These are phyloP conservation scores for Poterioochromonas sp. DNA, from an alignment of 352 stramenopile species.

Conservation along the genomic window DNA sequence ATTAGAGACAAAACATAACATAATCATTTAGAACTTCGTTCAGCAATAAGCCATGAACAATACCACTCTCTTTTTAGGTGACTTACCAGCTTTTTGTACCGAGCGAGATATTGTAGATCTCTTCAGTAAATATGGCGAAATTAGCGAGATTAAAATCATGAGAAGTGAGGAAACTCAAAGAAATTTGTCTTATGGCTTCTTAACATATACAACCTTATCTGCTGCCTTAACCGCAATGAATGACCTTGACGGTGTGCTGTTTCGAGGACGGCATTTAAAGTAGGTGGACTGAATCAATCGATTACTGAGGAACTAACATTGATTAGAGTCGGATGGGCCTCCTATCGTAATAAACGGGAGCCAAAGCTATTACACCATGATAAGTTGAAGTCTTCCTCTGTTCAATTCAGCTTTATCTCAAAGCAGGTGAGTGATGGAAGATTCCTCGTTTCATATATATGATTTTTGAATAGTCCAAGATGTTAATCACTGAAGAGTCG, in stretches of 20 bases:
- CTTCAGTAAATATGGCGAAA: neutral
- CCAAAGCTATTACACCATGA: neutral
- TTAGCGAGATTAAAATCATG: neutral
- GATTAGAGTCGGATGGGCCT: neutral
- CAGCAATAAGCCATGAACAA: slow-evolving; percentile 6
- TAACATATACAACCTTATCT: neutral
- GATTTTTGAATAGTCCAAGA: no score
- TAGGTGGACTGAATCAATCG: neutral
- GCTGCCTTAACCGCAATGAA: neutral
- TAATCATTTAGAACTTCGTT: no score
- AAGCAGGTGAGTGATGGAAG: neutral
- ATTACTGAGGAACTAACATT: neutral
- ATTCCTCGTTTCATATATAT: no score
- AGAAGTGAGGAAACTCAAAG: neutral
- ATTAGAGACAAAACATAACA: no score
- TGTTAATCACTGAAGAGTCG: neutral
- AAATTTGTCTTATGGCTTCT: no score
- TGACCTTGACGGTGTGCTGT: neutral
- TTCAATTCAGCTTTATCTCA: neutral
- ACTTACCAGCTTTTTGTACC: neutral
- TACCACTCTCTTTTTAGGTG: neutral
- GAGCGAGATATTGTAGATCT: neutral
- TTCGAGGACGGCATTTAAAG: neutral
- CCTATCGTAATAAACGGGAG: neutral
- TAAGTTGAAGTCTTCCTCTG: neutral